Base-by-base conservation (phyloP, 139 green algal genomes). In the Closterium sp. region DNA sequence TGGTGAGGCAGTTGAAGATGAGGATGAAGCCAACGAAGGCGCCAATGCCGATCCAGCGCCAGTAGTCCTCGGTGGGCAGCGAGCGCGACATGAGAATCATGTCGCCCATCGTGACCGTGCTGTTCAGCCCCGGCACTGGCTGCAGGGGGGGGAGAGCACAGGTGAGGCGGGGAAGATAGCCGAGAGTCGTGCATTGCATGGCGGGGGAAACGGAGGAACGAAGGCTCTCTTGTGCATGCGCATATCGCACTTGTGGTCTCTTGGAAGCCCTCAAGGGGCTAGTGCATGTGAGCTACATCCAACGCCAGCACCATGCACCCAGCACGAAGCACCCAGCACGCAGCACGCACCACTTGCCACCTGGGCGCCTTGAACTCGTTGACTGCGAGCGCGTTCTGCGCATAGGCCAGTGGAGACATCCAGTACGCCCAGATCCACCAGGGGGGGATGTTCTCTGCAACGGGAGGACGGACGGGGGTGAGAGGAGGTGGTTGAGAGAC, bases 401-500 rank as follows among this genome's bases (percentile, higher is more conserved):
- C 89, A 33, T 96, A 97, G 1, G 95, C 91, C 84, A 96, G 96
- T 33, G 95, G 94, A 43, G 86, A 95, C 83, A 96, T 93, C 92
- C 92, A 96, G 90, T 95, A 96, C 5, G 83, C 87, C 90, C 94
- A 95, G 10, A 96, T 95, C 93, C 90, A 95, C 87, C 88, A 95
- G 34, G 88, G 90, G 4, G 84, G 34, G 84, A 92, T 92, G 89
- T 88, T 30, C 25, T 35, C 89, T 92, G 89, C 81, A 84, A 66
- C 9, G 2, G 38, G 38, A 10, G 38, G 38, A 66, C 38, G 19
- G 3, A 3, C 1, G 33, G 33, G n/a, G n/a, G n/a, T n/a, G n/a
- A 32, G 28, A 36, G n/a, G 23, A 88, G n/a, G 28, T n/a, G n/a
- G n/a, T n/a, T n/a, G n/a, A n/a, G n/a, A n/a, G n/a, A n/a, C n/a